Conservation (phyloP, 208 protist species). For the Crithidia sp. region DNA sequence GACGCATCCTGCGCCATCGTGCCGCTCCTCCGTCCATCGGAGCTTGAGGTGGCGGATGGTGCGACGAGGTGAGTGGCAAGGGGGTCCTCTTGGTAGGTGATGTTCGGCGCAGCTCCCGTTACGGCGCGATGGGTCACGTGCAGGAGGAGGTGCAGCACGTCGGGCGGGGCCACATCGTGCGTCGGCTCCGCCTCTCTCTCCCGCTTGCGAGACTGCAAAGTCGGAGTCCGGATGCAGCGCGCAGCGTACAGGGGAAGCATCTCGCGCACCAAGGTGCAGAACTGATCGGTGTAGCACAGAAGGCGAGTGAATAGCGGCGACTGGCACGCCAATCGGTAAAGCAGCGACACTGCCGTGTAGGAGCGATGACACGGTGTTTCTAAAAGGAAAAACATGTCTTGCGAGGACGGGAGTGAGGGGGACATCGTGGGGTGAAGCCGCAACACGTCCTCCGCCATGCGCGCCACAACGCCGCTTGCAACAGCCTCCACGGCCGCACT, state of each 20-base stretch:
- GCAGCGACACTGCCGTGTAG: not conserved
- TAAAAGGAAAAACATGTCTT: too few species aligned
- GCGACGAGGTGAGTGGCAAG: too few species aligned
- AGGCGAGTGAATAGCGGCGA: not conserved
- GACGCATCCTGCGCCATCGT: not conserved
- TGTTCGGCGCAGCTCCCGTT: too few species aligned
- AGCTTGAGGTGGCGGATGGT: too few species aligned
- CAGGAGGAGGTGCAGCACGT: not conserved
- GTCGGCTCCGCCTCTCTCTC: not conserved
- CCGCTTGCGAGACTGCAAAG: not conserved
- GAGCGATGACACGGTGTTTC: not conserved
- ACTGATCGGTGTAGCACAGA: not conserved
- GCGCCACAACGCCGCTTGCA: too few species aligned
- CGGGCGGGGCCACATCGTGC: not conserved
- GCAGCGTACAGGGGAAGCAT: constrained; percentile 1
- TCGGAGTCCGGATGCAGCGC: not conserved
- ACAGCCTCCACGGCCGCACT: too few species aligned
- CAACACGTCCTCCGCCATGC: too few species aligned
- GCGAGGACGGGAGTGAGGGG: too few species aligned
- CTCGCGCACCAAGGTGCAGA: not conserved
- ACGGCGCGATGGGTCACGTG: not conserved
- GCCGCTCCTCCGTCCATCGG: too few species aligned
- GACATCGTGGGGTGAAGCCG: too few species aligned
- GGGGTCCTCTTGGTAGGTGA: too few species aligned
- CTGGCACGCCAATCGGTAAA: not conserved